Conservation (phyloP, 164 flowering plant species). For the Berberis vulgaris region DNA sequence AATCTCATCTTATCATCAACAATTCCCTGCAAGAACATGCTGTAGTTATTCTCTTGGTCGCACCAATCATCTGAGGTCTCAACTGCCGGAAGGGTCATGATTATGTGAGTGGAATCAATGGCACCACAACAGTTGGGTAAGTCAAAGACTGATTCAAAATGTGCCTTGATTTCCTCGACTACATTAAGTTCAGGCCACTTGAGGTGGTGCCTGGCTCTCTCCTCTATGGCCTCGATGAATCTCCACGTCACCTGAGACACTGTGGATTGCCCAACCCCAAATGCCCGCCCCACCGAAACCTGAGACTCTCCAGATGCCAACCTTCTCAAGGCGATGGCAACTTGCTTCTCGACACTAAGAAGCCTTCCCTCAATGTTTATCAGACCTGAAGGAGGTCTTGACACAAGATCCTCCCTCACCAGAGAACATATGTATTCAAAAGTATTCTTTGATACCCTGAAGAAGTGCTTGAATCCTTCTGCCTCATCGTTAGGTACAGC, state of each 20-base stretch:
- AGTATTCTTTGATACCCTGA: conserved; percentile 72
- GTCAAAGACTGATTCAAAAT: conserved; percentile 46
- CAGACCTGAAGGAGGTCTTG: conserved; percentile 97
- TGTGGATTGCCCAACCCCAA: conserved; percentile 97
- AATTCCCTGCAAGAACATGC: conserved; percentile 87
- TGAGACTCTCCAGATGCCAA: conserved; percentile 98
- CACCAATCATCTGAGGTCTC: conserved; percentile 97
- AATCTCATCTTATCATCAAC: conserved; percentile 79
- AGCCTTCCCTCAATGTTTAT: conserved; percentile 98
- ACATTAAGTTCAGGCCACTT: conserved; percentile 62
- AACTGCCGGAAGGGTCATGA: conserved; percentile 93
- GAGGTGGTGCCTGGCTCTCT: conserved; percentile 86
- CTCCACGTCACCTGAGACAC: conserved; percentile 98
- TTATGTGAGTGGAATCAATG: conserved; percentile 74
- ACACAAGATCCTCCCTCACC: conserved; percentile 81
- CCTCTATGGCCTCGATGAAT: conserved; percentile 87
- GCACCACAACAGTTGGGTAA: conserved; percentile 90
- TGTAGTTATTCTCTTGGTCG: conserved; percentile 69
- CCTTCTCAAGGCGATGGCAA: conserved; percentile 85
- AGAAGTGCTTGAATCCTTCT: conserved; percentile 79
- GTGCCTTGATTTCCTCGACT: conserved; percentile 54
- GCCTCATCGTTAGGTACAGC: conserved; percentile 45
- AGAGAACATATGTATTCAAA: conserved; percentile 86
- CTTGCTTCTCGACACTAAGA: conserved; percentile 95
- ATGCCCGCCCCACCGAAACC: conserved; percentile 82